phyloP scores from a whole-genome alignment of 345 rosid species.

The Heritiera fomes region DNA sequence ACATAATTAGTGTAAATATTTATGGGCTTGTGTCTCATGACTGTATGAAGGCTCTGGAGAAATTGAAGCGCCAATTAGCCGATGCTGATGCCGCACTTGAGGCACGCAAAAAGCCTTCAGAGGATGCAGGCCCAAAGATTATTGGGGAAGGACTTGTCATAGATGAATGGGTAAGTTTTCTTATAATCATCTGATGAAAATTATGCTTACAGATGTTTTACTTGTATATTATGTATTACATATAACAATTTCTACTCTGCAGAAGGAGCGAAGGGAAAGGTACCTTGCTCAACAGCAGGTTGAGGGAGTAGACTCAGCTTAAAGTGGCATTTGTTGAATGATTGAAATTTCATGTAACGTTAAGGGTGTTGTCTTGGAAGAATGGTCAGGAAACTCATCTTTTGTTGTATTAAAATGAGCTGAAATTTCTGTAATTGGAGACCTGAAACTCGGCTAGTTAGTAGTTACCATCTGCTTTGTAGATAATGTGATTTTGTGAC shows the following conservation, averaged over 20 bases:
- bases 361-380: neutral
- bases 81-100: slow-evolving; percentile 92
- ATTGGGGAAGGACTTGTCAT: slow-evolving; percentile 98
- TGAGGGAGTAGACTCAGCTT: slow-evolving; percentile 74
- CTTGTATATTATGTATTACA: neutral
- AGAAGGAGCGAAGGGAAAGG: slow-evolving; percentile 98
- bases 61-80: slow-evolving; percentile 78
- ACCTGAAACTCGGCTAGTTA: slow-evolving; percentile 7
- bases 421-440: slow-evolving; percentile 16
- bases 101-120: slow-evolving; percentile 78
- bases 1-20: neutral
- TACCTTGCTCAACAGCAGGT: slow-evolving; percentile 91
- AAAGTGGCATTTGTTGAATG: slow-evolving; percentile 18
- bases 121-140: slow-evolving; percentile 77
- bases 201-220: neutral
- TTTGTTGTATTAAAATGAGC: slow-evolving; percentile 12
- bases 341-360: neutral
- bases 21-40: slow-evolving; percentile 2
- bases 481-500: slow-evolving; percentile 24
- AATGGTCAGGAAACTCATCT: slow-evolving; percentile 13
- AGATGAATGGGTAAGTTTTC: slow-evolving; percentile 91
- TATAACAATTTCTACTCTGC: neutral
- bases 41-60: slow-evolving; percentile 61
- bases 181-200: neutral
- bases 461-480: slow-evolving; percentile 15